These are phyloP conservation scores for Spergularia marina DNA, from an alignment of 148 eudicot species.

Conservation along the genomic window DNA sequence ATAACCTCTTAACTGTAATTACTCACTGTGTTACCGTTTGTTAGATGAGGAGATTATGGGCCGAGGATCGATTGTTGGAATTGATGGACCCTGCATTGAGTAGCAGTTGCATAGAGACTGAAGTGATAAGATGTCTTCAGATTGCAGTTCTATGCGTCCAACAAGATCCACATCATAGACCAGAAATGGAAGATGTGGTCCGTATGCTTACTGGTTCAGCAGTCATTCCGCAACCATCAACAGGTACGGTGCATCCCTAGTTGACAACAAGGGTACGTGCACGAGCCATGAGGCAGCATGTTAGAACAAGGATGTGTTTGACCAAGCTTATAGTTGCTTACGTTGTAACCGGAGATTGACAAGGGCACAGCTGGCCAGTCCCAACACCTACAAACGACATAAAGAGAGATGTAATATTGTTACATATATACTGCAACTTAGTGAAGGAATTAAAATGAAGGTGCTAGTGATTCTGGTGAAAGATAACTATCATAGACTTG, in stretches of 20 bases:
- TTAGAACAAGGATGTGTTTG: too few species aligned
- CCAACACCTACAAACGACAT: too few species aligned
- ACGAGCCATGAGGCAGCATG: too few species aligned
- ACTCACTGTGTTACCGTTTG: not conserved
- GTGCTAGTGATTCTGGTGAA: too few species aligned
- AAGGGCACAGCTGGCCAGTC: too few species aligned
- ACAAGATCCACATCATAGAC: not conserved
- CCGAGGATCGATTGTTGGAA: not conserved
- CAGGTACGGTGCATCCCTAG: not conserved
- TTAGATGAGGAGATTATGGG: not conserved
- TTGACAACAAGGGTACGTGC: too few species aligned
- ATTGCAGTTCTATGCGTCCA: not conserved
- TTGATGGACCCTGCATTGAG: not conserved
- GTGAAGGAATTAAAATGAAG: too few species aligned
- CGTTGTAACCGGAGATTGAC: too few species aligned
- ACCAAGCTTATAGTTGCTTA: too few species aligned
- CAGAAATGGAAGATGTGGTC: not conserved
- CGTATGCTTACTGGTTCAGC: not conserved
- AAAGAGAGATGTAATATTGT: too few species aligned
- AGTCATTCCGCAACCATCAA: not conserved
- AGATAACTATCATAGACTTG: too few species aligned
- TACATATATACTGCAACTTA: too few species aligned
- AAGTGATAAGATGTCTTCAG: conserved; percentile 1
- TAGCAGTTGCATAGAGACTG: not conserved
- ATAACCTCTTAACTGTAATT: not conserved